Percentiles rank a stretch among this genome's conserved stretches.
Conservation (phyloP, 2,329 filamentous ascomycete species). For the Venturiaceae sp. region DNA sequence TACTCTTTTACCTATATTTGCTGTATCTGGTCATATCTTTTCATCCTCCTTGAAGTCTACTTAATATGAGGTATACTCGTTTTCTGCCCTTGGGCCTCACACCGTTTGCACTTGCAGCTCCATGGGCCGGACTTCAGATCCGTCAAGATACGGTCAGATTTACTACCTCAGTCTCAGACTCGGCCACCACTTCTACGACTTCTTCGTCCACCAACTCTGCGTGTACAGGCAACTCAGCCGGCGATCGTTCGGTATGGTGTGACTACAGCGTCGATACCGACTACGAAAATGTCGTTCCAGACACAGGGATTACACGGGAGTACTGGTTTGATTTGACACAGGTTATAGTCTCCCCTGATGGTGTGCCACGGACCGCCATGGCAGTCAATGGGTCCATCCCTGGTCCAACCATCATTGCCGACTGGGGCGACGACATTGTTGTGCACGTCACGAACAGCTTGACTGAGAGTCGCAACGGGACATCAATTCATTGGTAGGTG, state of each 20-base stretch:
- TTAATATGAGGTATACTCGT: too few species aligned
- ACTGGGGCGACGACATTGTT: conserved; percentile 10
- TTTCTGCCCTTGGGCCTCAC: too few species aligned
- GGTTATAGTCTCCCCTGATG: conserved; percentile 17
- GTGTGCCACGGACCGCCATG: conserved; percentile 16
- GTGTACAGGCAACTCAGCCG: conserved; percentile 21
- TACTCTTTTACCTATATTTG: too few species aligned
- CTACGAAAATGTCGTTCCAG: conserved; percentile 11
- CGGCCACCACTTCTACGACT: background rate
- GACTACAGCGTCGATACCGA: conserved; percentile 2
- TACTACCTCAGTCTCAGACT: too few species aligned
- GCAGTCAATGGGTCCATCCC: conserved; percentile 12
- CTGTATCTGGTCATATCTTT: too few species aligned
- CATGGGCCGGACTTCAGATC: too few species aligned
- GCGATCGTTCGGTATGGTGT: conserved; percentile 13
- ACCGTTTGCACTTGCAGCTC: too few species aligned
- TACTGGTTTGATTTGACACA: conserved; percentile 16
- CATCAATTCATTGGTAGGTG: conserved; percentile 10
- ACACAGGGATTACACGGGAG: conserved; percentile 23
- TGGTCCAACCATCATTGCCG: conserved; percentile 7
- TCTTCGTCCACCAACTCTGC: conserved; percentile 3
- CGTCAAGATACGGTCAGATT: too few species aligned
- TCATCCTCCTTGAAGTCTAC: too few species aligned
- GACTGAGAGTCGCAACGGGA: conserved; percentile 8
- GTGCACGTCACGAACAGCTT: conserved; percentile 9